Evolutionary conservation across 2,329 filamentous ascomycete species (phyloP).

Genomic region (Ophiostoma himal-ulmi): DNA sequence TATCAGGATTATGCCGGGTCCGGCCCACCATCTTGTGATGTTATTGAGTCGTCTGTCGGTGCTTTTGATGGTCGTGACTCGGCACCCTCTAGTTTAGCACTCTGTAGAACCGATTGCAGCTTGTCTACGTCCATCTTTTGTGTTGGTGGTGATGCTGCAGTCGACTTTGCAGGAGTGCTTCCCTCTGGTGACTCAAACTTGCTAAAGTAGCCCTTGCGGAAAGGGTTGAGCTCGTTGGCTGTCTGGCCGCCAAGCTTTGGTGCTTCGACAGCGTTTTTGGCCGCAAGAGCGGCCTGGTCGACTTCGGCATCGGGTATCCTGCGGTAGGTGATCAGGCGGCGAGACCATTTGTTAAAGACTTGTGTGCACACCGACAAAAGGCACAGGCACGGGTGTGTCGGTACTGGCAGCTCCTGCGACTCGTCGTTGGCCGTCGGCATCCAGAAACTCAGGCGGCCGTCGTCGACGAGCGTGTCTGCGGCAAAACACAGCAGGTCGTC

Average conservation of each 20-base stretch:
- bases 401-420: constrained; percentile 68
- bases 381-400: constrained; percentile 68
- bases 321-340: constrained; percentile 79
- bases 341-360: constrained; percentile 87
- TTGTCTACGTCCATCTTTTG: background rate
- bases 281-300: constrained; percentile 29
- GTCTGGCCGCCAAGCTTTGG: constrained; percentile 40
- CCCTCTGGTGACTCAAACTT: constrained; percentile 40
- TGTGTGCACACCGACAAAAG: constrained; percentile 75
- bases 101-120: background rate
- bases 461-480: constrained; percentile 65
- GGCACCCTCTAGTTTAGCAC: background rate
- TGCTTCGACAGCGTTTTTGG: constrained; percentile 28
- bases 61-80: background rate
- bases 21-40: background rate
- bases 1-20: background rate
- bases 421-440: constrained; percentile 87
- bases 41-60: background rate
- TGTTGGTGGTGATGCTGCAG: background rate
- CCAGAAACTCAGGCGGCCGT: constrained; percentile 86
- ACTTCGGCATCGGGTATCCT: constrained; percentile 58
- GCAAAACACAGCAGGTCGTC: constrained; percentile 85
- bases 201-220: constrained; percentile 54
- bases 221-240: constrained; percentile 56
- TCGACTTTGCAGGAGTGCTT: background rate